phyloP scores from a whole-genome alignment of 257 asterid species.

The Coffea eugenioides region DNA sequence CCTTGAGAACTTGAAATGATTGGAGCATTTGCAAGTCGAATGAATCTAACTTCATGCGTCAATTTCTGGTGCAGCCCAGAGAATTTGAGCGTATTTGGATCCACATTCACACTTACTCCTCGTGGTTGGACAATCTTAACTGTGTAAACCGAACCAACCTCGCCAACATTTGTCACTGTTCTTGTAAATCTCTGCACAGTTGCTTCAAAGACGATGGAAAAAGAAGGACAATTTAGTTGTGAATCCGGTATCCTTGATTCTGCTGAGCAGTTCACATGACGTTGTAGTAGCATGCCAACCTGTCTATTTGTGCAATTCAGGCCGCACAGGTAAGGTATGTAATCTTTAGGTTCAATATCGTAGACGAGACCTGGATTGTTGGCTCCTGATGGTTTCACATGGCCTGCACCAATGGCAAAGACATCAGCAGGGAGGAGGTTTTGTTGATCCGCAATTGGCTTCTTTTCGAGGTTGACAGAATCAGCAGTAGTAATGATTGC shows the following conservation, averaged over 20 bases:
- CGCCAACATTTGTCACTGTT: slow-evolving; percentile 20
- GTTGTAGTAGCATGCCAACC: slow-evolving; percentile 6
- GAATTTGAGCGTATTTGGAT: slow-evolving; percentile 11
- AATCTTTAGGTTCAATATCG: slow-evolving; percentile 8
- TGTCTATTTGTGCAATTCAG: slow-evolving; percentile 12
- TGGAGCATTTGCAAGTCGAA: background rate
- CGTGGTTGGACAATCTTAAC: slow-evolving; percentile 6
- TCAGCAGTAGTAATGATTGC: slow-evolving; percentile 23
- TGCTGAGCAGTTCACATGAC: background rate
- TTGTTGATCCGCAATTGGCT: slow-evolving; percentile 5
- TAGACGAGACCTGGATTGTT: slow-evolving; percentile 21
- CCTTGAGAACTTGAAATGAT: slow-evolving; percentile 1
- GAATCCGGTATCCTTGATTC: background rate
- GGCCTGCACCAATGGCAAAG: slow-evolving; percentile 18
- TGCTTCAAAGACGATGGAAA: slow-evolving; percentile 10
- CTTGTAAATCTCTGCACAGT: slow-evolving; percentile 1
- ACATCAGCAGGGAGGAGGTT: slow-evolving; percentile 9
- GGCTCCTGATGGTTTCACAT: slow-evolving; percentile 21
- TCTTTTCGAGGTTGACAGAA: slow-evolving; percentile 3
- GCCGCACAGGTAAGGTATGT: slow-evolving; percentile 16
- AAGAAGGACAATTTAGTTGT: slow-evolving; percentile 22
- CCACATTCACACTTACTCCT: slow-evolving; percentile 12
- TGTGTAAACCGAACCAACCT: slow-evolving; percentile 7
- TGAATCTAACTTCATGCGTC: slow-evolving; percentile 17
- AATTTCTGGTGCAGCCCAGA: slow-evolving; percentile 6